phyloP scores from a whole-genome alignment of 768 basidiomycete genomes.

The Trametes gibbosa region DNA sequence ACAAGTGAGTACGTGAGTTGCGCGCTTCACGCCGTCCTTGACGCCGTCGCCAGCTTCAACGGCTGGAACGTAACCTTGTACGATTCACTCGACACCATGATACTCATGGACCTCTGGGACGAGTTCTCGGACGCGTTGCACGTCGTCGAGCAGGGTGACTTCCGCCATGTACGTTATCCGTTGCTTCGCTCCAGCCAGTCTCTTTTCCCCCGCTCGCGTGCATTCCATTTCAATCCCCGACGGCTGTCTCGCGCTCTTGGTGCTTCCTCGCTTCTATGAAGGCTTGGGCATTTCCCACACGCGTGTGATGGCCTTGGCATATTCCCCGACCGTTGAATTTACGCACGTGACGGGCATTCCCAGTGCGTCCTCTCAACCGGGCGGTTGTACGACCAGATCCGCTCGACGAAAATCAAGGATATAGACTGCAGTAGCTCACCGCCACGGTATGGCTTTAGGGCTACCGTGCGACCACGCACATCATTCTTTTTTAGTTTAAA shows the following conservation, averaged over 20 bases:
- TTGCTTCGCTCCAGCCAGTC: neutral
- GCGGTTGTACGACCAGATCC: too few relatives aligned
- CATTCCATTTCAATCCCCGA: too few relatives aligned
- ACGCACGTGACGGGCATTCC: too few relatives aligned
- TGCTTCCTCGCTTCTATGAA: neutral
- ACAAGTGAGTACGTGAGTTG: slow-evolving; percentile 42
- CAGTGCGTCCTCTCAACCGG: too few relatives aligned
- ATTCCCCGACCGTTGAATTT: too few relatives aligned
- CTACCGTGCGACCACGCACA: too few relatives aligned
- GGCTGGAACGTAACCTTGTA: slow-evolving; percentile 76
- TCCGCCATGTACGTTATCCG: slow-evolving; percentile 40
- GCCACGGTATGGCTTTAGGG: too few relatives aligned
- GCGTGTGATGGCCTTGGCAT: neutral
- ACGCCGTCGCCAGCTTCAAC: slow-evolving; percentile 51
- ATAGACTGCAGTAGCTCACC: too few relatives aligned
- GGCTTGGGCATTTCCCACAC: neutral
- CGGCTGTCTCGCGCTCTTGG: too few relatives aligned
- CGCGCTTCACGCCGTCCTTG: neutral
- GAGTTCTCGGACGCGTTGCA: slow-evolving; percentile 67
- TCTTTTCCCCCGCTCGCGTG: too few relatives aligned
- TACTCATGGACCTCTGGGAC: slow-evolving; percentile 68
- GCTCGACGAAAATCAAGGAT: too few relatives aligned
- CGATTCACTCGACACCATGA: slow-evolving; percentile 83
- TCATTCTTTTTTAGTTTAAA: too few relatives aligned
- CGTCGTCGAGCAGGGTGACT: slow-evolving; percentile 46